Evolutionary conservation across 306 rosid species (phyloP), one percentile per base, ranked within the genome.

Genomic region (Ammopiptanthus mongolicus): DNA sequence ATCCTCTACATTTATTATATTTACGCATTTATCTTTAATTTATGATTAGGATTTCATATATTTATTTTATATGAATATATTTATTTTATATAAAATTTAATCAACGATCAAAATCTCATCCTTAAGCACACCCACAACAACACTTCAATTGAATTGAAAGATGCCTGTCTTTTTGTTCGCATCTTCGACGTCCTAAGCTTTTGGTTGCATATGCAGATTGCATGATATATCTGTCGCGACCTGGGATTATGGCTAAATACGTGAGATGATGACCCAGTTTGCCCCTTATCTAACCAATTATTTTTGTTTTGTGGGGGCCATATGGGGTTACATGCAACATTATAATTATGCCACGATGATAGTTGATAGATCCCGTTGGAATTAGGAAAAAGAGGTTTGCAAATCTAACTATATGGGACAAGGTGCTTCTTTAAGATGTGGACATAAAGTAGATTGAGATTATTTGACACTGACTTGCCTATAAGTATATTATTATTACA

Each of bases 361-460:
- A 25, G 17, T 18, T 60, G 21, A 65, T 67, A 52, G 59, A 75
- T 72, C 56, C 9, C 28, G 10, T 61, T 68, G 73, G 74, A 51
- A 41, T 68, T 75, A 10, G 36, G 5, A 65, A 70, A 47, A 85
- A 42, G 50, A 17, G 28, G 69, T 52, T 58, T 65, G 51, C 34
- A 22, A 81, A 47, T 34, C 57, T n/a, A n/a, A n/a, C n/a, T 51
- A 33, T 19, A 51, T 63, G 83, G 72, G 77, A 69, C 90, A 71
- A 59, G 62, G 50, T 85, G 76, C 69, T 23, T 68, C 71, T 47
- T 47, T 73, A 65, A 37, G 81, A 62, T 29, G 74, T 72, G 44
- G 86, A 88, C 87, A 76, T 82, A 76, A 85, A 80, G 88, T 25
- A 11, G 72, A 69, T 68, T 69, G 33, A 73, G 73, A 75, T 83